phyloP scores from a whole-genome alignment of 2,329 filamentous ascomycete species.

The Penicillium oxalicum region DNA sequence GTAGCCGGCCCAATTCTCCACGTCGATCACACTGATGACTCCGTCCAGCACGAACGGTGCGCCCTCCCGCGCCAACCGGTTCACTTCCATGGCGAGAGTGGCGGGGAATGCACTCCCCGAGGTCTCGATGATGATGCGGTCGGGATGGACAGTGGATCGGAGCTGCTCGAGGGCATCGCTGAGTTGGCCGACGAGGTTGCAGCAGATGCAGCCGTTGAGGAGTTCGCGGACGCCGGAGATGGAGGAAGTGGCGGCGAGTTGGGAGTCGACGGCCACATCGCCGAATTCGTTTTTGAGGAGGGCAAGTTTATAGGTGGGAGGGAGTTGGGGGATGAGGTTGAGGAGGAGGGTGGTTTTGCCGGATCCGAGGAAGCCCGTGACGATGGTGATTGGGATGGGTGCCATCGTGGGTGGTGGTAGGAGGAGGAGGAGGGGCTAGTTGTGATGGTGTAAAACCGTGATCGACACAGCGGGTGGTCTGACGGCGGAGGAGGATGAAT shows the following conservation, averaged over 20 bases:
- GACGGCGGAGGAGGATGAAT: too few relatives aligned
- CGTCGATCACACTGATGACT: constrained; percentile 83
- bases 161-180: constrained; percentile 73
- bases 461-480: too few relatives aligned
- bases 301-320: constrained; percentile 80
- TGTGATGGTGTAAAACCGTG: too few relatives aligned
- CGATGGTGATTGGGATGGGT: constrained; percentile 82
- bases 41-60: constrained; percentile 70
- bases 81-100: constrained; percentile 85
- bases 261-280: constrained; percentile 86
- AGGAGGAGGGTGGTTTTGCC: constrained; percentile 96
- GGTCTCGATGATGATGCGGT: constrained; percentile 92
- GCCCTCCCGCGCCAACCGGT: constrained; percentile 62
- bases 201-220: constrained; percentile 97
- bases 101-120: constrained; percentile 82
- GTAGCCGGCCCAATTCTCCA: constrained; percentile 92
- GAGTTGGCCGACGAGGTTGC: constrained; percentile 92
- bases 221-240: constrained; percentile 89
- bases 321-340: constrained; percentile 86
- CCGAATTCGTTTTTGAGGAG: constrained; percentile 98
- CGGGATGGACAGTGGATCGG: constrained; percentile 54
- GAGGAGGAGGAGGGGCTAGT: neutral
- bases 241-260: constrained; percentile 74
- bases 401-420: constrained; percentile 42
- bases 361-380: constrained; percentile 92